Conservation (phyloP, 2,329 filamentous ascomycete species). For the Hysterium pulicare region DNA sequence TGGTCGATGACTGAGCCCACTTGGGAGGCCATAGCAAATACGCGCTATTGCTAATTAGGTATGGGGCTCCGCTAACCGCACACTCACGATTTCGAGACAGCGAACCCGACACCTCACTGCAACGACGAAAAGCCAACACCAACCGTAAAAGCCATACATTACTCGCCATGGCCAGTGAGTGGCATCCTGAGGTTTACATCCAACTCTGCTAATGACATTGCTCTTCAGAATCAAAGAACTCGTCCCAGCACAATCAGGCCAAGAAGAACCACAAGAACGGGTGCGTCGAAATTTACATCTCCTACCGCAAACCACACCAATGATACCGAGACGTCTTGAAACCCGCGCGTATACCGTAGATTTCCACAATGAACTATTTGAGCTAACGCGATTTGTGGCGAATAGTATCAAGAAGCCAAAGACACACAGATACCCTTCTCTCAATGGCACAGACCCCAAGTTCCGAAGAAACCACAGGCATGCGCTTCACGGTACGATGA, state of each 20-base stretch:
- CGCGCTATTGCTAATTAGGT: background rate
- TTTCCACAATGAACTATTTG: background rate
- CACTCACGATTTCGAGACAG: conserved; percentile 3
- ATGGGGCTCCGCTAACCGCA: conserved; percentile 4
- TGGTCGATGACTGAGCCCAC: too few species aligned
- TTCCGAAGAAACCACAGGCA: conserved; percentile 99
- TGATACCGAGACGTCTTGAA: too few species aligned
- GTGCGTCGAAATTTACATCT: conserved; percentile 62
- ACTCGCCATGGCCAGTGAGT: conserved; percentile 70
- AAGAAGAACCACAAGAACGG: conserved; percentile 99
- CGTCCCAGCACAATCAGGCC: conserved; percentile 97
- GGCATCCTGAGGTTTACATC: too few species aligned
- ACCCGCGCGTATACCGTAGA: background rate
- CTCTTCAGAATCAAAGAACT: conserved; percentile 94
- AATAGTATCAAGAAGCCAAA: conserved; percentile 99
- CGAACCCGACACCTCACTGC: background rate
- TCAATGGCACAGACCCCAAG: conserved; percentile 99
- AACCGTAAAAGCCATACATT: conserved; percentile 34
- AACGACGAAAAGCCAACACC: conserved; percentile 19
- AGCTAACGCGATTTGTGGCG: conserved; percentile 9
- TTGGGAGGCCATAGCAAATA: too few species aligned
- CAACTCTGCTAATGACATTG: too few species aligned
- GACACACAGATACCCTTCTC: conserved; percentile 96
- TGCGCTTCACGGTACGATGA: conserved; percentile 98
- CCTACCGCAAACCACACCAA: conserved; percentile 1